Conservation (phyloP, 2,329 filamentous ascomycete species). For the Nannizziopsis barbatae region DNA sequence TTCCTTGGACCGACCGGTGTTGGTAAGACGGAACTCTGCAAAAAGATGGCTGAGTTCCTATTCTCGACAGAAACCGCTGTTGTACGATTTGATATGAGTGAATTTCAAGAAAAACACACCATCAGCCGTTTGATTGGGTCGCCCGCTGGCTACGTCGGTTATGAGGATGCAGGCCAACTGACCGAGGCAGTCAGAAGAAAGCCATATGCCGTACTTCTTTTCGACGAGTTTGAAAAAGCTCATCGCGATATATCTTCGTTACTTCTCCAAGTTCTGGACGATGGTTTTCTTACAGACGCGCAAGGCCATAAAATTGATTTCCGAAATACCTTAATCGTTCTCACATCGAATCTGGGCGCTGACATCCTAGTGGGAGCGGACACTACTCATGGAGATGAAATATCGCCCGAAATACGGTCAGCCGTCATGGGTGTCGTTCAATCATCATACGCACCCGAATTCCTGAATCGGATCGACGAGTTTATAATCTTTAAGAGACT, state of each 20-base stretch:
- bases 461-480: slow-evolving; percentile 90
- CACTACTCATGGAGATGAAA: slow-evolving; percentile 54
- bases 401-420: slow-evolving; percentile 60
- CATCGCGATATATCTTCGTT: slow-evolving; percentile 89
- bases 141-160: slow-evolving; percentile 89
- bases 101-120: slow-evolving; percentile 96
- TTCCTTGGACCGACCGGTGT: slow-evolving; percentile 95
- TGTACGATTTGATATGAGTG: slow-evolving; percentile 91
- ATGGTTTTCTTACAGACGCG: slow-evolving; percentile 88
- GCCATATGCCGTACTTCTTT: slow-evolving; percentile 85
- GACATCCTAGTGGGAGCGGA: slow-evolving; percentile 76
- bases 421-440: slow-evolving; percentile 84
- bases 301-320: slow-evolving; percentile 97
- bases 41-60: slow-evolving; percentile 84
- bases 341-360: slow-evolving; percentile 90
- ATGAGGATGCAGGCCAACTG: slow-evolving; percentile 90
- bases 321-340: slow-evolving; percentile 87
- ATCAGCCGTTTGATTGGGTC: slow-evolving; percentile 85
- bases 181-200: slow-evolving; percentile 92
- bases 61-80: slow-evolving; percentile 89
- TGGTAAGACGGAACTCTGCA: slow-evolving; percentile 94
- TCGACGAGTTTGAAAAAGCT: slow-evolving; percentile 97
- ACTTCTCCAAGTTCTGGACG: slow-evolving; percentile 86
- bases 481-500: slow-evolving; percentile 94
- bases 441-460: slow-evolving; percentile 69